Base-by-base conservation (phyloP, 495 filamentous ascomycete species). In the Usnea hakonensis region DNA sequence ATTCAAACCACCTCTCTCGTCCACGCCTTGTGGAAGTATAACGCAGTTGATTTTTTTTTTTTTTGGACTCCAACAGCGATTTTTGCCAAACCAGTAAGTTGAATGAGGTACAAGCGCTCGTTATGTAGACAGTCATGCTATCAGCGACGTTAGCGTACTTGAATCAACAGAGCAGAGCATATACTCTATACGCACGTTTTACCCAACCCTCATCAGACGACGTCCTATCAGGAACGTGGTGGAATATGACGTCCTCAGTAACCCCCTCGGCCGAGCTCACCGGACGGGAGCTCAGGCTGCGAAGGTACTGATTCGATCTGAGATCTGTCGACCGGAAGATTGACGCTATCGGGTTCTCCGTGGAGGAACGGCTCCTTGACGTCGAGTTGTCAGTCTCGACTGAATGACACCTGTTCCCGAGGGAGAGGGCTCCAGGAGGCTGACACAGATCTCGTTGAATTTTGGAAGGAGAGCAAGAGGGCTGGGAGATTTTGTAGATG, bases 271-370 rank as follows among this genome's bases (percentile, higher is more conserved):
- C 83, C 84, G 84, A 88, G 82, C 79, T 87, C 85, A 87, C 77
- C 75, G 62, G 65, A 71, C 78, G 83, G 86, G 86, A 92, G 81
- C 86, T 87, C 86, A 87, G 77, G 77, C 75, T 76, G 71, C 67
- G 70, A 63, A 64, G 69, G 72, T 62, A 69, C 73, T 69, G 70
- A 79, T 94, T 82, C 28, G 70, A 71, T 96, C 86, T 95, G 70
- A 87, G 85, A 93, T 85, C 86, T 92, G 91, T 95, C 89, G 88
- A 89, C 86, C 80, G 87, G 90, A 90, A 80, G 68, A 91, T 87
- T 87, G 82, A 87, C 87, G 90, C 83, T 86, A 91, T 81, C 74
- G 72, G 75, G 65, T 57, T 63, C 60, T 62, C 50, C 35, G 26
- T 28, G 70, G 73, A 70, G 72, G 69, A 75, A 79, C 89, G 89